phyloP scores from a whole-genome alignment of 805 yeast species.

The Priceomyces castillae region DNA sequence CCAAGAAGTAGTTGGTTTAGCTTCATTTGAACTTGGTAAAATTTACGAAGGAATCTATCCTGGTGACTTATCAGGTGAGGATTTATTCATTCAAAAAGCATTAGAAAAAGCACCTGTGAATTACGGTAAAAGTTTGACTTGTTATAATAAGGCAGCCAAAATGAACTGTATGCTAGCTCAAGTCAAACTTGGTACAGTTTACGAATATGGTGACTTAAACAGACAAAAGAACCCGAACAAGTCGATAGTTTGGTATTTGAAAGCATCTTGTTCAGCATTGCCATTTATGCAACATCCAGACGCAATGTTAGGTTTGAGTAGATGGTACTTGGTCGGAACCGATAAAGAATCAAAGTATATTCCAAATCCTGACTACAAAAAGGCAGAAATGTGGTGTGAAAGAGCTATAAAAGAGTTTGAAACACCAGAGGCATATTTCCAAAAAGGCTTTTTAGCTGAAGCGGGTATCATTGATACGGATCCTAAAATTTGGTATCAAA shows the following conservation, averaged over 20 bases:
- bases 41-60: slow-evolving; percentile 46
- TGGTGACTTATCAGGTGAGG: slow-evolving; percentile 37
- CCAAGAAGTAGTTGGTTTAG: slow-evolving; percentile 39
- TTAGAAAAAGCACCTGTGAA: slow-evolving; percentile 41
- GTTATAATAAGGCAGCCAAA: slow-evolving; percentile 42
- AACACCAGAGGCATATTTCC: slow-evolving; percentile 37
- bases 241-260: slow-evolving; percentile 45
- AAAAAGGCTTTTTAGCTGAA: slow-evolving; percentile 40
- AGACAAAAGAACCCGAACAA: slow-evolving; percentile 37
- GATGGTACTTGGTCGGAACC: slow-evolving; percentile 40
- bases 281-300: slow-evolving; percentile 41
- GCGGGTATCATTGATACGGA: slow-evolving; percentile 28
- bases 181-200: slow-evolving; percentile 40
- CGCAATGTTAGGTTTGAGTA: slow-evolving; percentile 43
- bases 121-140: slow-evolving; percentile 39
- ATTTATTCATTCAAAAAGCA: slow-evolving; percentile 32
- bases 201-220: slow-evolving; percentile 43
- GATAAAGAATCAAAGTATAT: slow-evolving; percentile 34
- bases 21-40: slow-evolving; percentile 40
- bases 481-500: slow-evolving; percentile 29
- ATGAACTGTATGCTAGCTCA: slow-evolving; percentile 38
- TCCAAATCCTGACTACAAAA: slow-evolving; percentile 34
- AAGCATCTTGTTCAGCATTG: slow-evolving; percentile 40
- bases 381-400: slow-evolving; percentile 43
- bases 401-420: slow-evolving; percentile 39